Conservation (phyloP, 176 grass and related monocot genomes). For the Puccinellia tenuiflora region DNA sequence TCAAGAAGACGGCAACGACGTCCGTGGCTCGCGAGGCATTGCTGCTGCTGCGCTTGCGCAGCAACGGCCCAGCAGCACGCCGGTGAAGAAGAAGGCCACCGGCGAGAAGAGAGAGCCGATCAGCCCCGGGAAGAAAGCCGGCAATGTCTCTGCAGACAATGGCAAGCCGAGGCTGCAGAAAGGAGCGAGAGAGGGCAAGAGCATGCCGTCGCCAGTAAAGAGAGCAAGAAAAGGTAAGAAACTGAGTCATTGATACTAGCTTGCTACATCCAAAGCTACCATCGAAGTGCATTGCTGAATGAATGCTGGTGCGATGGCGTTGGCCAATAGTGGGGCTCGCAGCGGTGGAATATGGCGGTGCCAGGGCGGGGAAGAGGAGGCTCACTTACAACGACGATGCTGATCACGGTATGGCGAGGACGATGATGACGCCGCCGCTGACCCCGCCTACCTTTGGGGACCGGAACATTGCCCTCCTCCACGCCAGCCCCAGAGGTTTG, state of each 20-base stretch:
- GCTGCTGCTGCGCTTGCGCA: background rate
- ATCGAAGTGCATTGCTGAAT: background rate
- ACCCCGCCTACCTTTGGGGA: background rate
- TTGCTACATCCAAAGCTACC: background rate
- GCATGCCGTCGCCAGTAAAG: constrained; percentile 17
- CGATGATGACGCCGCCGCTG: background rate
- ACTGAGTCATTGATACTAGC: background rate
- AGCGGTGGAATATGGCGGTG: background rate
- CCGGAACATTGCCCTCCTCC: background rate
- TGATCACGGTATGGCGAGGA: background rate
- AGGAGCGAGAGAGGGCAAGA: background rate
- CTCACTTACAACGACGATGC: constrained; percentile 20
- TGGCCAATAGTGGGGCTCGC: background rate
- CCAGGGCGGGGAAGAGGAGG: background rate
- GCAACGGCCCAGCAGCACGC: background rate
- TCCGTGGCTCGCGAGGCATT: background rate
- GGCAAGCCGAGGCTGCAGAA: constrained; percentile 1
- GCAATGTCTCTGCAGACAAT: background rate
- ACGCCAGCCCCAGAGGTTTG: background rate
- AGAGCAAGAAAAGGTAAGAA: constrained; percentile 34
- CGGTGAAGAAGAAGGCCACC: constrained; percentile 13
- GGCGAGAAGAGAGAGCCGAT: background rate
- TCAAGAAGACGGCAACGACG: background rate
- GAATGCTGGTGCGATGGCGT: background rate
- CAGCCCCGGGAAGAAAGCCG: background rate